These are phyloP conservation scores for Alternaria gaisen DNA, from an alignment of 2,329 filamentous ascomycete genomes.

Conservation along the genomic window DNA sequence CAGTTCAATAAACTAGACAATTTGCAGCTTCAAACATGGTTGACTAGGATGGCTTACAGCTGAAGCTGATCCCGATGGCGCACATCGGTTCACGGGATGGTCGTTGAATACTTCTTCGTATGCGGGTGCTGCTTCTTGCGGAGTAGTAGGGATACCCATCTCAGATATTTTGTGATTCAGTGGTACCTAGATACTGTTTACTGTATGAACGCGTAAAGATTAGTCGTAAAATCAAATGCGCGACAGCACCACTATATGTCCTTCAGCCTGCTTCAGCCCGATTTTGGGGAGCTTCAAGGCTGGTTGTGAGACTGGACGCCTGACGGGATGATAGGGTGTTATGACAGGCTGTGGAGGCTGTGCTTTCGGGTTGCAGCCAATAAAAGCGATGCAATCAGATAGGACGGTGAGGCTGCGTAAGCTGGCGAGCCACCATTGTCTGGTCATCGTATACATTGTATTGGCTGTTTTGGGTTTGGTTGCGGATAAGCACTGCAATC, in stretches of 20 bases:
- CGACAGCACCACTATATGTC: background rate
- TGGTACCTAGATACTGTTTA: background rate
- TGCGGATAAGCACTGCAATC: background rate
- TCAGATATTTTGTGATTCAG: background rate
- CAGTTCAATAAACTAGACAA: background rate
- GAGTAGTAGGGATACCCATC: conserved; percentile 32
- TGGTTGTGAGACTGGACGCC: background rate
- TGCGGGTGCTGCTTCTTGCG: conserved; percentile 35
- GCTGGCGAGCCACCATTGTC: conserved; percentile 12
- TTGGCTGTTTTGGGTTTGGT: background rate
- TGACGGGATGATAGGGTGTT: background rate
- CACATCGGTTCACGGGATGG: conserved; percentile 32
- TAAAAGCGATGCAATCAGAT: background rate
- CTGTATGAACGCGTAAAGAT: background rate
- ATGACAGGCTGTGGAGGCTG: conserved; percentile 16
- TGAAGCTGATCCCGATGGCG: conserved; percentile 30
- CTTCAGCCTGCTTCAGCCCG: background rate
- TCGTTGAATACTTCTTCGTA: conserved; percentile 40
- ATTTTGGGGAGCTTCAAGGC: background rate
- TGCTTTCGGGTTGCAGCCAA: conserved; percentile 1
- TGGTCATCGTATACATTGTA: conserved; percentile 3
- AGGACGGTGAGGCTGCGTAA: background rate
- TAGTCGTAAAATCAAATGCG: background rate
- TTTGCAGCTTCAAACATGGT: background rate
- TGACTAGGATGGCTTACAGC: conserved; percentile 16